A percentile compares a stretch with the other conserved stretches of the same genome.
Evolutionary conservation across 2,329 filamentous ascomycete species (phyloP).

Genomic region (Fusarium musae): DNA sequence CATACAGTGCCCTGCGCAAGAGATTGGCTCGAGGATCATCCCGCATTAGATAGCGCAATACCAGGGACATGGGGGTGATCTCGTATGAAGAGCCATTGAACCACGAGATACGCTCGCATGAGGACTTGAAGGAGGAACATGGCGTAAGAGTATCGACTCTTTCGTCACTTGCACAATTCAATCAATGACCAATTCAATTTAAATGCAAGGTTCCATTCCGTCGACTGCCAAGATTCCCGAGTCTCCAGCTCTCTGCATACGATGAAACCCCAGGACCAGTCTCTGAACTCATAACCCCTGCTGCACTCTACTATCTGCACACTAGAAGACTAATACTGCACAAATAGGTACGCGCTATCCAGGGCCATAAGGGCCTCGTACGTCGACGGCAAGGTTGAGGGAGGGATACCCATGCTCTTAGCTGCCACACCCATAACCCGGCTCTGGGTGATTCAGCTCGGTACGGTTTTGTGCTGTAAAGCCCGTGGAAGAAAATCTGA

Average conservation of each 20-base stretch:
- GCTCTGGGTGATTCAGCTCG: not conserved
- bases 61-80: not conserved
- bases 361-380: conserved; percentile 1
- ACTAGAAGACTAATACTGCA: not conserved
- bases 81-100: not conserved
- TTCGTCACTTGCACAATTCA: not conserved
- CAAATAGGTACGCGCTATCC: not conserved
- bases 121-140: not conserved
- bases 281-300: conserved; percentile 2
- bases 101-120: not conserved
- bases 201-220: not conserved
- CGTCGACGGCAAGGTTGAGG: conserved; percentile 6
- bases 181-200: not conserved
- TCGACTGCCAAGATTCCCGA: not conserved
- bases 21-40: conserved; percentile 15
- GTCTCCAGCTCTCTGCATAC: conserved; percentile 1
- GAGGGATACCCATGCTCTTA: not conserved
- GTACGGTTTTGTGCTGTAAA: not conserved
- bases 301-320: not conserved
- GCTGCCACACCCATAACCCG: conserved; percentile 8
- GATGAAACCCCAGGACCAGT: conserved; percentile 10
- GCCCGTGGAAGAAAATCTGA: not conserved
- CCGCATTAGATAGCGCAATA: conserved; percentile 1
- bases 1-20: not conserved
- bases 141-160: not conserved